Base-by-base conservation (phyloP, 495 filamentous ascomycete species). In the Xylaria bambusicola region DNA sequence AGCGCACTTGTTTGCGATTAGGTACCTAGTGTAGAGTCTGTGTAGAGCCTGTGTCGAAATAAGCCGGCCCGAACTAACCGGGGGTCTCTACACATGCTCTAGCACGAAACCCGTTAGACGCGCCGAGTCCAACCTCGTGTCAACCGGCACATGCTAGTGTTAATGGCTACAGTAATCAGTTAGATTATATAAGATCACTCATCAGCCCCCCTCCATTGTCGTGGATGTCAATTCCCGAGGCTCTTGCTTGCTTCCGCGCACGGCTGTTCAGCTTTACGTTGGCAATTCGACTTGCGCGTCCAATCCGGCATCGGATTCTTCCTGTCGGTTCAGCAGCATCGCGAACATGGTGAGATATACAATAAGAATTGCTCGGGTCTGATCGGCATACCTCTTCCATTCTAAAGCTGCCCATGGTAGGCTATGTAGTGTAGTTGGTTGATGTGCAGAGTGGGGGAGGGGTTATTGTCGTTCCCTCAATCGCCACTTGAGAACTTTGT, bases 161-260 rank as follows among this genome's bases (percentile, higher is more conserved):
- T 6, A 18, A 31, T 24, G 8, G 3, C 26, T 58, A 58, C 56
- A 58, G 56, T 58, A 58, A 58, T 58, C 46, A 58, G 5, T 13
- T 15, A 8, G 45, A 29, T 51, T 58, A 58, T 58, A 58, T 51
- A 58, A 50, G 56, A 57, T 40, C 54, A 24, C 31, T 48, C 41
- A 29, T 38, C 31, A n/a, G 27, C 54, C 54, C 41, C 40, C 35
- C 52, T 29, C n/a, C n/a, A n/a, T n/a, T n/a, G 36, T 35, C 29
- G 27, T 17, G 20, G 15, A 20, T 0, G 9, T 3, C n/a, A 21
- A 29, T 13, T 12, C n/a, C 8, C 40, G 33, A 35, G 50, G 50
- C 33, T 53, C 23, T 53, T n/a, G 35, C 21, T 41, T 38, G 3
- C 36, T n/a, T 29, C 17, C 7, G 27, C 9, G 7, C 18, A 1